phyloP scores from a whole-genome alignment of 2,329 filamentous ascomycete species.

The Cordyceps tenuipes region DNA sequence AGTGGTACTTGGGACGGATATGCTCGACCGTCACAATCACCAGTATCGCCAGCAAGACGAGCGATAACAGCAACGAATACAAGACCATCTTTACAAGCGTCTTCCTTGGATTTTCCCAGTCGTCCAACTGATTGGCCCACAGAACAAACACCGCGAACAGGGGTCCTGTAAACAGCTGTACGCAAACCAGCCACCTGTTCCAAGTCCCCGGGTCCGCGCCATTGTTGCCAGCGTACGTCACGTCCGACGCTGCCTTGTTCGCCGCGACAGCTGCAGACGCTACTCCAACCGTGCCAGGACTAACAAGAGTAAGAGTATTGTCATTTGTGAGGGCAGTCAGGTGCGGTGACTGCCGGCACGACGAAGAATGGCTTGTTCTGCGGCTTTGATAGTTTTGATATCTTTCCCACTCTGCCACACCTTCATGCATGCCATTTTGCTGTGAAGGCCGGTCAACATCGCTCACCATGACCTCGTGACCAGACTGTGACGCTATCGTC shows the following conservation, averaged over 20 bases:
- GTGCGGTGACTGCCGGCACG: conserved; percentile 13
- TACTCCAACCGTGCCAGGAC: background rate
- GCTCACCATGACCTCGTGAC: background rate
- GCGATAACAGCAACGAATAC: conserved; percentile 59
- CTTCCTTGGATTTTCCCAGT: conserved; percentile 42
- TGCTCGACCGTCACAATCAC: conserved; percentile 60
- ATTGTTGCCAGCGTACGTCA: conserved; percentile 24
- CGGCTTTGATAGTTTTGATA: conserved; percentile 36
- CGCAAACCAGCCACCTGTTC: conserved; percentile 82
- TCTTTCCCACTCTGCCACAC: conserved; percentile 50
- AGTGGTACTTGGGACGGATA: conserved; percentile 63
- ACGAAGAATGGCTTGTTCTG: conserved; percentile 17
- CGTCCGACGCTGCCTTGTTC: conserved; percentile 24
- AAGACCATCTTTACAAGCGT: conserved; percentile 50
- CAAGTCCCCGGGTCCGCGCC: conserved; percentile 50
- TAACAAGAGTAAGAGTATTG: conserved; percentile 14
- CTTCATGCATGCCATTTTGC: background rate
- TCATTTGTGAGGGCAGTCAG: conserved; percentile 18
- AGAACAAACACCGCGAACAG: conserved; percentile 71
- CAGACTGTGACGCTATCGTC: conserved; percentile 2
- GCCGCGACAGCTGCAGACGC: background rate
- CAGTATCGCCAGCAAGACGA: conserved; percentile 57
- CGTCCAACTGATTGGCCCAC: conserved; percentile 59
- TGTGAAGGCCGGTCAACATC: background rate
- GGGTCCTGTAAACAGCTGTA: conserved; percentile 82